These are phyloP conservation scores for Spirogloea muscicola DNA, from an alignment of 139 green algal species.

Conservation along the genomic window DNA sequence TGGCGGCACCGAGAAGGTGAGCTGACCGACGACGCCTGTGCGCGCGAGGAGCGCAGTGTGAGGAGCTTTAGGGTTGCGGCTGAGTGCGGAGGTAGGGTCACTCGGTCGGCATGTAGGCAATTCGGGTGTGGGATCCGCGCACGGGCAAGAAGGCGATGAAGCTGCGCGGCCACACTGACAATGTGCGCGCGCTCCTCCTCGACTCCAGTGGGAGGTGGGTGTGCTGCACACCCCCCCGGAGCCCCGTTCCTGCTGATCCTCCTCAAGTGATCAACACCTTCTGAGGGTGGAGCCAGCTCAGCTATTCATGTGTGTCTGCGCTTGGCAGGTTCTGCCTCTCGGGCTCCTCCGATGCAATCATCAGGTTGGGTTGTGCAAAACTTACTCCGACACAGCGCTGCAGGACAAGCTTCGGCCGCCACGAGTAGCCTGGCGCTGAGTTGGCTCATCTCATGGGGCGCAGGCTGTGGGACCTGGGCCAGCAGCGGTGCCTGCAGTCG, in stretches of 20 bases:
- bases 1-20: constrained; percentile 61
- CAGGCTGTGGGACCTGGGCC: constrained; percentile 83
- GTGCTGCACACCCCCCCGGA: too few species aligned
- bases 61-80: constrained; percentile 1
- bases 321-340: constrained; percentile 67
- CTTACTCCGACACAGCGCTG: too few species aligned
- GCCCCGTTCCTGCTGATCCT: too few species aligned
- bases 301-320: too few species aligned
- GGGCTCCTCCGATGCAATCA: constrained; percentile 73
- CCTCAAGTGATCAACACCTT: too few species aligned
- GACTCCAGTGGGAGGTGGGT: constrained; percentile 55
- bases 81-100: neutral
- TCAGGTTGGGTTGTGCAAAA: too few species aligned
- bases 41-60: too few species aligned
- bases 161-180: constrained; percentile 78
- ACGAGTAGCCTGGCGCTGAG: too few species aligned
- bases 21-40: too few species aligned
- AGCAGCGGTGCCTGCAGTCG: constrained; percentile 73
- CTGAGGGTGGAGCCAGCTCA: too few species aligned
- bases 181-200: constrained; percentile 54
- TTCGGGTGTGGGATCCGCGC: constrained; percentile 71
- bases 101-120: constrained; percentile 7
- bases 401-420: too few species aligned
- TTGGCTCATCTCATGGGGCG: too few species aligned
- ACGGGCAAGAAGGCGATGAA: constrained; percentile 60